Evolutionary conservation across 1,139 yeast genomes (phyloP).

Genomic region (Zhuliangozyma parablackwelliae): DNA sequence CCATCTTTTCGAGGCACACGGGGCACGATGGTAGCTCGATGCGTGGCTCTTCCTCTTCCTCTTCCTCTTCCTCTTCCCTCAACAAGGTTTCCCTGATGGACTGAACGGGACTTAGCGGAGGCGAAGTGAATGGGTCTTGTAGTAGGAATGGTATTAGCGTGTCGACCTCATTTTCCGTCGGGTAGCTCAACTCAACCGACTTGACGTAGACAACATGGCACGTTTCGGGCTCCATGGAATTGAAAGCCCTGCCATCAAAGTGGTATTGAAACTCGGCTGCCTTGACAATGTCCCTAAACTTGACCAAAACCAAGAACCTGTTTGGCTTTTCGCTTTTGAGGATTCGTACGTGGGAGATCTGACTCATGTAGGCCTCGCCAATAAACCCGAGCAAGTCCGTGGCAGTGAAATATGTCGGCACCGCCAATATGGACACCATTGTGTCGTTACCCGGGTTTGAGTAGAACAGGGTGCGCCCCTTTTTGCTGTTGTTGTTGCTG

Average conservation of each 20-base stretch:
- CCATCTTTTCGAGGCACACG: constrained; percentile 89
- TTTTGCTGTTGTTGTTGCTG: too few relatives aligned
- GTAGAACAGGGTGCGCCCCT: background rate
- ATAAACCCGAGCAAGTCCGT: constrained; percentile 79
- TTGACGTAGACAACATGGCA: constrained; percentile 74
- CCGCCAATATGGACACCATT: constrained; percentile 74
- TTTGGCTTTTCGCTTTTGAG: constrained; percentile 64
- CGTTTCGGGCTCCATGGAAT: constrained; percentile 83
- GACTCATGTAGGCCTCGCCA: constrained; percentile 55
- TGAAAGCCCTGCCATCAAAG: constrained; percentile 73
- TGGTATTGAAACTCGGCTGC: constrained; percentile 63
- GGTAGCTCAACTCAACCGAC: constrained; percentile 38
- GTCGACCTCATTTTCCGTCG: constrained; percentile 11
- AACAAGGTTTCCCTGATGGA: background rate
- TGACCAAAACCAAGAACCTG: constrained; percentile 72
- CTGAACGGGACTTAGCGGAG: background rate
- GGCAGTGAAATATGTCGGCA: constrained; percentile 85
- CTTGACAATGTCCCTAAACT: constrained; percentile 52
- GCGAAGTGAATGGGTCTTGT: constrained; percentile 65
- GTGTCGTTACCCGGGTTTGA: constrained; percentile 48
- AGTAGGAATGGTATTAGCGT: constrained; percentile 59
- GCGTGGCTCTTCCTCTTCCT: constrained; percentile 9
- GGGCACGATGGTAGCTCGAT: constrained; percentile 89
- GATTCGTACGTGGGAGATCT: constrained; percentile 69
- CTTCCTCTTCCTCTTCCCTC: too few relatives aligned